Base-by-base conservation (phyloP, 164 flowering plant genomes). In the Stephania cephalantha region DNA sequence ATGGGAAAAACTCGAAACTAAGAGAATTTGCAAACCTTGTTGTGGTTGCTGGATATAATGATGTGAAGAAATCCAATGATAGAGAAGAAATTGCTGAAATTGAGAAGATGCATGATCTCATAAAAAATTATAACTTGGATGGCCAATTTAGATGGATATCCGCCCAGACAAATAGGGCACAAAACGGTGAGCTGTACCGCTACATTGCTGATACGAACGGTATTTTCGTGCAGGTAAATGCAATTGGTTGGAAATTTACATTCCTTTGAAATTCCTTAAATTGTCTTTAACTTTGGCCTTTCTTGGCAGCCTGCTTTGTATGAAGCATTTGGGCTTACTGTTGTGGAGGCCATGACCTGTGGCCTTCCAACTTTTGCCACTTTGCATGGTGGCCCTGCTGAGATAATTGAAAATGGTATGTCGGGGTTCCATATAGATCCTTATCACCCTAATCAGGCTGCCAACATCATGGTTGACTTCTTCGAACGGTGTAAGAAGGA, bases 351-450 rank as follows among this genome's bases (percentile, higher is more conserved):
- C 66, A 95, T 95, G 99, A 87, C 92, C n/a, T 91, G 93, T 85
- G 99, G 97, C 31, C 97, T 95, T 55, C 99, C 99, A 25, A 92
- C 97, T 74, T 92, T 95, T 84, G 99, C 99, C 70, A 95, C 99
- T 68, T 87, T 88, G 78, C 97, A 95, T 79, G 99, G 98, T 76
- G 99, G 98, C 70, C 99, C 99, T 58, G 88, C 93, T 73, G 99
- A 95, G 85, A 93, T 93, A 52, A 95, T 95, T 68, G 93, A 93
- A 84, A 82, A 92, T 79, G 97, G 99, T 45, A 73, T 84, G 71
- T 93, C 98, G 9, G 99, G 99, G 10, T 93, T 90, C 82, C 97
- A 95, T 76, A 82, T 95, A 73, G 98, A 95, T 83, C 99, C 99
- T 15, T 95, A 95, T 79, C 97, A 91, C 77, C 95, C 97, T 29